Evolutionary conservation across 2,329 filamentous ascomycete species (phyloP), one percentile per base, ranked within the genome.

Genomic region (Aspergillus fructus): DNA sequence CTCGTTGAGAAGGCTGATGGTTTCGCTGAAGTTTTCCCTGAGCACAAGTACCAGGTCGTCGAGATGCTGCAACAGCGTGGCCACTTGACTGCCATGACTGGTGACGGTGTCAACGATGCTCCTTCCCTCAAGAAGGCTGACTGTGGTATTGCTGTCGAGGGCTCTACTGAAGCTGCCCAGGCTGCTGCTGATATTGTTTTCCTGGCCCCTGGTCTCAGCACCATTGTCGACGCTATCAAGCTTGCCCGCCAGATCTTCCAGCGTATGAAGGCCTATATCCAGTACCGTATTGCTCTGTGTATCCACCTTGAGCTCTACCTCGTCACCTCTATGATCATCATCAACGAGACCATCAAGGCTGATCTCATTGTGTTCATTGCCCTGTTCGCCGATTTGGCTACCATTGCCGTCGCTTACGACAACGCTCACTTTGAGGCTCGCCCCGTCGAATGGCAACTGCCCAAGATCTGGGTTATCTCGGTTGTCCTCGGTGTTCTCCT

Each of bases 321-420:
- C 23, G 86, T 88, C 66, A 88, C 86, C 59, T 89, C 87, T 34
- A 90, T 90, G 86, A 87, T 90, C 74, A 89, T 90, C 78, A 84
- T 91, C 78, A 88, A 90, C 79, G 88, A 91, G 80, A 90, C 87
- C 61, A 83, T 91, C 71, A 82, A 83, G 63, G 84, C 84, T 61
- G 85, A 90, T 63, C 83, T 91, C 43, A 87, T 91, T 68, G 89
- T 91, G 75, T 91, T 91, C 82, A 85, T 91, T 64, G 89, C 89
- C 60, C 81, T 91, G 27, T 91, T 91, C 76, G 89, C 89, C 65
- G 89, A 91, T 83, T 78, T 91, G 76, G 89, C 89, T 60, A 91
- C 89, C 62, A 89, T 91, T 64, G 89, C 89, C 59, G 85, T 91
- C 57, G 89, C 89, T 49, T 91, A 91, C 78, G 89, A 91, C 71